These are phyloP conservation scores for Tolypocladium tropicale DNA, from an alignment of 2,329 filamentous ascomycete species.

Conservation along the genomic window DNA sequence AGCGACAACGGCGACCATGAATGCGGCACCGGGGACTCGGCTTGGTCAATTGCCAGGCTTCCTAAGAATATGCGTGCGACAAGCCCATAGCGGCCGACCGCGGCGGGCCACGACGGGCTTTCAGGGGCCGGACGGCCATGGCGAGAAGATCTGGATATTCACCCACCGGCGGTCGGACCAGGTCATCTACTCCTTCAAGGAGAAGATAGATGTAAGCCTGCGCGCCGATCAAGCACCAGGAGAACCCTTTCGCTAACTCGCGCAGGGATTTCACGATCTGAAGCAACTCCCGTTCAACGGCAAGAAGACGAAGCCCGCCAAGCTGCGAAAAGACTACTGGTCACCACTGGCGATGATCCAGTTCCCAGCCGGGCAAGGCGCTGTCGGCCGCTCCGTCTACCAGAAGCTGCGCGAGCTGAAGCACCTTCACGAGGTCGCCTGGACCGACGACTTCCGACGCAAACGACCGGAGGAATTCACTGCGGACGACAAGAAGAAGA, in stretches of 20 bases:
- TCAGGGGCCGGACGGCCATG: conserved; percentile 29
- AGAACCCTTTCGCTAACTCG: neutral
- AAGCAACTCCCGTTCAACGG: conserved; percentile 55
- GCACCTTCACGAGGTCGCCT: conserved; percentile 50
- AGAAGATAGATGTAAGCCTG: conserved; percentile 34
- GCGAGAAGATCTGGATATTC: conserved; percentile 49
- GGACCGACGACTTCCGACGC: conserved; percentile 38
- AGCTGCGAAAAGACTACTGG: conserved; percentile 60
- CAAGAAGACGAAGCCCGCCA: conserved; percentile 54
- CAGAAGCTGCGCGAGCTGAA: conserved; percentile 57
- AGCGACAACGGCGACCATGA: conserved; percentile 23
- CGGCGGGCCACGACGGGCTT: conserved; percentile 14
- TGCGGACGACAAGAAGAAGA: conserved; percentile 21
- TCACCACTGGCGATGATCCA: conserved; percentile 47
- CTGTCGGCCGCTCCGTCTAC: conserved; percentile 48
- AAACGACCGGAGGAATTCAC: conserved; percentile 24
- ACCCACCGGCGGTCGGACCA: conserved; percentile 38
- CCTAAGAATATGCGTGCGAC: conserved; percentile 30
- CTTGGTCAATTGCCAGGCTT: conserved; percentile 33
- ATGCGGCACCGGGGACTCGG: conserved; percentile 20
- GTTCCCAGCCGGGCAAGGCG: conserved; percentile 41
- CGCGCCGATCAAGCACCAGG: neutral
- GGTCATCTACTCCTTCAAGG: conserved; percentile 41
- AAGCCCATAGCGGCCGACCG: conserved; percentile 17
- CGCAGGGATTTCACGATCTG: conserved; percentile 32